Evolutionary conservation across 768 basidiomycete genomes (phyloP), one percentile per base, ranked within the genome.

Genomic region (Psilocybe azurescens): DNA sequence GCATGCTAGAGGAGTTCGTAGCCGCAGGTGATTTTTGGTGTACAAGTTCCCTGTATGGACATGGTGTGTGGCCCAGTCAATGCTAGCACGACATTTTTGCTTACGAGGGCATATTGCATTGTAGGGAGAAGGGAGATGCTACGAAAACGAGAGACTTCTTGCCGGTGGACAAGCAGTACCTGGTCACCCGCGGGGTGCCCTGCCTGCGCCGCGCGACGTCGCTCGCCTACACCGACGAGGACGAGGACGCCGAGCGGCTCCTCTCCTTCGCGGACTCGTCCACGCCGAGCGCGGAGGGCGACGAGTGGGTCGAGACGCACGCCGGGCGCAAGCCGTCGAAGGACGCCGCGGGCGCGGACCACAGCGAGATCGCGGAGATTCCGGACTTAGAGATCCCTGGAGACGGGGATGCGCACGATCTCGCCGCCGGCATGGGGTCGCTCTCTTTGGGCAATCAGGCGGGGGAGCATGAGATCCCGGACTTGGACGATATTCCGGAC

Each of bases 41-140:
- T 98, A 98, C 87, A 99, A 99, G 81, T 99, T 99, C 77, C 94
- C 94, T 10, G 95, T 97, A 28, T 99, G 97, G 97, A 82, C 88
- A 70, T 99, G 97, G 97, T 94, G 91, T 74, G 57, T 53, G 0
- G 24, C 24, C 0, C 24, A 24, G 24, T 24, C 24, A 24, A 24
- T 24, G 24, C 24, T 24, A 24, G 24, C 24, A 24, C 2, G 24
- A 24, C 24, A 24, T 24, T 2, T 2, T 44, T 53, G 58, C 28
- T 51, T n/a, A 20, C 33, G 16, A 62, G 46, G 58, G 38, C 49
- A 58, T 56, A 54, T 52, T 28, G 10, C 13, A 53, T n/a, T 36
- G 48, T 69, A 98, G 95, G 95, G 94, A 99, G 78, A 90, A 89
- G 66, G 97, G 97, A 49, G 95, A 99, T 69, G 74, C 89, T 58